These are phyloP conservation scores for Mycothermus thermophilus DNA, from an alignment of 495 filamentous ascomycete genomes.

Conservation along the genomic window DNA sequence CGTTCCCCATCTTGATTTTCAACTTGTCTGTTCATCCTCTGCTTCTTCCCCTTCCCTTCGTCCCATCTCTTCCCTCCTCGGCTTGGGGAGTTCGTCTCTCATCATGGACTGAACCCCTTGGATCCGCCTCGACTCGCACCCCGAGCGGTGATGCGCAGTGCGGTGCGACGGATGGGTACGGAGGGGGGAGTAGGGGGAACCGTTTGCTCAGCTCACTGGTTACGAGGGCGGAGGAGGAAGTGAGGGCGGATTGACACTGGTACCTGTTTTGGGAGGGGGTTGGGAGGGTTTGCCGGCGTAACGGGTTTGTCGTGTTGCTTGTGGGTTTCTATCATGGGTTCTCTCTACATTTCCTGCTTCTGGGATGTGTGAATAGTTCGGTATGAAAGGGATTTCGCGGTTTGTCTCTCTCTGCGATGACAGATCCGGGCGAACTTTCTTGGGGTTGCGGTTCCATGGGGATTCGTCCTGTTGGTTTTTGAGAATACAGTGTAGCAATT, in stretches of 20 bases:
- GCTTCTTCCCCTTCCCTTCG: not conserved
- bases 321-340: too few relatives aligned
- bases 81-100: too few relatives aligned
- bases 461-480: constrained; percentile 1
- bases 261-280: not conserved
- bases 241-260: not conserved
- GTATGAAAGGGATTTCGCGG: too few relatives aligned
- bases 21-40: not conserved
- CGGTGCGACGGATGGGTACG: not conserved
- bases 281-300: not conserved
- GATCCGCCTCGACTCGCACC: not conserved
- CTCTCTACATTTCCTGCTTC: too few relatives aligned
- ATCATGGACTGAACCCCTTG: too few relatives aligned
- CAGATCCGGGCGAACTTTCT: too few relatives aligned
- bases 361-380: too few relatives aligned
- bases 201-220: not conserved
- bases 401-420: too few relatives aligned
- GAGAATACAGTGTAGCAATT: constrained; percentile 6
- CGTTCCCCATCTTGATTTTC: not conserved
- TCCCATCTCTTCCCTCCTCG: not conserved
- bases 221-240: not conserved
- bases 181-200: not conserved
- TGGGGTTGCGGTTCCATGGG: too few relatives aligned
- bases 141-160: constrained; percentile 8
- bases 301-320: not conserved